These are phyloP conservation scores for Leccinum longicurvipes DNA, from an alignment of 768 basidiomycete species.

Conservation along the genomic window DNA sequence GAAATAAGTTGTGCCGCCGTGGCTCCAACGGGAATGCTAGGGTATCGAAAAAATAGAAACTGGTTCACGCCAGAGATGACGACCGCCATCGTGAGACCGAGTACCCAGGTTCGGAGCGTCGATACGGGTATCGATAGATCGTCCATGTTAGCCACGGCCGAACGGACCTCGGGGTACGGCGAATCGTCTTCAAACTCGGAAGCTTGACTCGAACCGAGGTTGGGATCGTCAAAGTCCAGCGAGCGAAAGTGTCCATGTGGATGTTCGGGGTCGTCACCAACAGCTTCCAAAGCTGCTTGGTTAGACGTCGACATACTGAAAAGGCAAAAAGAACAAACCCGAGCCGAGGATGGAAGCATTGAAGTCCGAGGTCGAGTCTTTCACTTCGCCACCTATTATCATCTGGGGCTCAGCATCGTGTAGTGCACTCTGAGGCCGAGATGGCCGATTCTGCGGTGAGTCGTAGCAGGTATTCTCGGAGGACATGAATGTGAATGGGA, in stretches of 20 bases:
- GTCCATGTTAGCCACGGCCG: conserved; percentile 68
- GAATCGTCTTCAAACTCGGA: conserved; percentile 52
- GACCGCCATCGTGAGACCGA: conserved; percentile 71
- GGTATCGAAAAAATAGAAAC: conserved; percentile 76
- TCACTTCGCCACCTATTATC: not conserved
- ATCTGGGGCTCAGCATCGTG: not conserved
- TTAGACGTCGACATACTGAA: not conserved
- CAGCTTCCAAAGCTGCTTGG: not conserved
- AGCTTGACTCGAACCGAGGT: conserved; percentile 14
- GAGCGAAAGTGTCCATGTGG: not conserved
- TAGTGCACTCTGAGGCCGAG: not conserved
- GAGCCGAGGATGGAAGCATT: not conserved
- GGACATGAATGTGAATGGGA: not conserved
- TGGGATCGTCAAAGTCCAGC: conserved; percentile 24
- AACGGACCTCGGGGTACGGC: conserved; percentile 71
- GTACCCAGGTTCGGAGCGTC: conserved; percentile 65
- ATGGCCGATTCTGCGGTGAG: not conserved
- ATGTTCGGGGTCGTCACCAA: not conserved
- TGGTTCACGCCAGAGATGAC: conserved; percentile 66
- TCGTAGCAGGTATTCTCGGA: not conserved
- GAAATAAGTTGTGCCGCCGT: conserved; percentile 70
- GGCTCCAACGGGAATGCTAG: conserved; percentile 57
- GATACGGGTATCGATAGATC: conserved; percentile 59
- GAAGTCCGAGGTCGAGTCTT: not conserved
- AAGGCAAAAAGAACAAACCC: not conserved